Evolutionary conservation across 345 rosid genomes (phyloP), one percentile per base, ranked within the genome.

Genomic region (Cardamine occulta): DNA sequence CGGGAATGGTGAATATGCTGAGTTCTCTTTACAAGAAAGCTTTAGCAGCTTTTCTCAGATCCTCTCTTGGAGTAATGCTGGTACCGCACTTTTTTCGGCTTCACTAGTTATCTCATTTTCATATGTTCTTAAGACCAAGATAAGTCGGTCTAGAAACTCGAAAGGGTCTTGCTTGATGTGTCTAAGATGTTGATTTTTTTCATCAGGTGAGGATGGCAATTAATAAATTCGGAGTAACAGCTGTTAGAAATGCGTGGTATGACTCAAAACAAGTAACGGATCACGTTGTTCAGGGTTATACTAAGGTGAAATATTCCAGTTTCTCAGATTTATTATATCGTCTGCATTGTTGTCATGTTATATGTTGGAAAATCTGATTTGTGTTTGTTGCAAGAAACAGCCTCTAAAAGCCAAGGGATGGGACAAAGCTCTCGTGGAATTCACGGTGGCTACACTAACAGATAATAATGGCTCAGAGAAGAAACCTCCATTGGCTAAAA

Each of bases 401-500:
- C 95, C 95, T 66, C 57, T 91, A 58, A 84, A 82, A 78, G 80
- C 75, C 31, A 91, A 85, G 75, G 92, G 88, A 54, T 88, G 95
- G 97, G 97, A 91, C 76, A 84, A 74, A 78, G 91, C 95, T 81
- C 89, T 91, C 2, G 89, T 88, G 61, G 91, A 89, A 66, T 89
- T 84, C 83, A 85, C 88, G 0, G 89, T 88, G 10, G 88, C 89
- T 73, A 84, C 85, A 79, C 79, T 91, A 57, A 73, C 85, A 21
- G 80, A 76, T 74, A 54, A 32, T 2, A 53, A 26, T 12, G 81
- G 81, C 34, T 78, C 90, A 55, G 85, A 70, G 68, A 68, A 70
- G 42, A 89, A 79, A 75, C 81, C 83, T 44, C 85, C 88, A 21
- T 40, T 81, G 37, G 80, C 86, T 1, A 79, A 86, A 79, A 83